A percentile compares a stretch with the other conserved stretches of the same genome.
Evolutionary conservation across 2,329 filamentous ascomycete genomes (phyloP).

Genomic region (Fusarium lyarnte): DNA sequence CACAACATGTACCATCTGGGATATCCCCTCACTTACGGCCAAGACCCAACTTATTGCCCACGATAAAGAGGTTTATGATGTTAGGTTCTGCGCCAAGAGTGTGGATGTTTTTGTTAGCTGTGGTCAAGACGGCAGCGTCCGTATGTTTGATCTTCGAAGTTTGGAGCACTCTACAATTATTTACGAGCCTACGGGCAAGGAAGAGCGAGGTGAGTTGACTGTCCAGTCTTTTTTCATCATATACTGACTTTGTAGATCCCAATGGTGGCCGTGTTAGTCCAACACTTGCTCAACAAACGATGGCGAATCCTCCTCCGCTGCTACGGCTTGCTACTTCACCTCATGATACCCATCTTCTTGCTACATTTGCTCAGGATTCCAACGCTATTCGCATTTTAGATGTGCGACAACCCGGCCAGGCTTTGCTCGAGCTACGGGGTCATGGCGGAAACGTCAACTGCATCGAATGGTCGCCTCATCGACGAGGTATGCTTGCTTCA

Average conservation of each 20-base stretch:
- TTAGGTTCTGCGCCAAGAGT: conserved; percentile 96
- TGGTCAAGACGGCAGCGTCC: conserved; percentile 94
- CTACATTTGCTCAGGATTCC: conserved; percentile 96
- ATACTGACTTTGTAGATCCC: conserved; percentile 52
- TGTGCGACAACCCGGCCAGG: conserved; percentile 94
- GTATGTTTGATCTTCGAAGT: conserved; percentile 98
- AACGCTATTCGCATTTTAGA: conserved; percentile 94
- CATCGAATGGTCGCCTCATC: conserved; percentile 92
- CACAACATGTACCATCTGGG: conserved; percentile 99
- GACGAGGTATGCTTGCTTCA: conserved; percentile 88
- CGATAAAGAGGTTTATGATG: conserved; percentile 98
- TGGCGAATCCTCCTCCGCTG: conserved; percentile 79
- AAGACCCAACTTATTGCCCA: conserved; percentile 99
- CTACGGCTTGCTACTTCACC: conserved; percentile 88
- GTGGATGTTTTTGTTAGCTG: conserved; percentile 99
- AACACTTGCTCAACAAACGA: conserved; percentile 79
- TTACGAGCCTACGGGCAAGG: conserved; percentile 94
- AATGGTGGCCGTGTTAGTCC: conserved; percentile 75
- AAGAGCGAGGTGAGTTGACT: conserved; percentile 68
- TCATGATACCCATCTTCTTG: conserved; percentile 92
- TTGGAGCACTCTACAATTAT: conserved; percentile 99
- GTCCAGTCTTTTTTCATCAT: no score
- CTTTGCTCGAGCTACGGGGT: conserved; percentile 89
- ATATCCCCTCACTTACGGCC: conserved; percentile 95
- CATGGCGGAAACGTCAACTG: conserved; percentile 88